phyloP scores from a whole-genome alignment of 129 eudicot species.

The Pittosporum tobira region DNA sequence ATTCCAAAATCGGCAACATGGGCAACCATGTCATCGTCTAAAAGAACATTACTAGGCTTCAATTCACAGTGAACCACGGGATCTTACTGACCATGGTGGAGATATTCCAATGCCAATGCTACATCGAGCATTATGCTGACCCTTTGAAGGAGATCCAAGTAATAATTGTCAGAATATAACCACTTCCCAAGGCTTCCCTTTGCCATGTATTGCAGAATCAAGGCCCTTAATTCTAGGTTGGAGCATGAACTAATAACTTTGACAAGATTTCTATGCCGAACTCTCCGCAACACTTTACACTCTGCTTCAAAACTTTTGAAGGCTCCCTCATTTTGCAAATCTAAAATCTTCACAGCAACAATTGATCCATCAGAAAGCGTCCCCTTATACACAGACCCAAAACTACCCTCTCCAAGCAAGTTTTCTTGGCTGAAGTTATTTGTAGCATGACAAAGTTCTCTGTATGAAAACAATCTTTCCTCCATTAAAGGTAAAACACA shows the following conservation, averaged over 20 bases:
- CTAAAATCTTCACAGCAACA: slow-evolving; percentile 9
- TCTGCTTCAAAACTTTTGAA: slow-evolving; percentile 13
- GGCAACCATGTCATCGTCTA: slow-evolving; percentile 15
- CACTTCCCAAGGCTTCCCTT: slow-evolving; percentile 16
- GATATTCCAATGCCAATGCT: slow-evolving; percentile 12
- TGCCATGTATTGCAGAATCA: slow-evolving; percentile 12
- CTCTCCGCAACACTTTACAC: slow-evolving; percentile 3
- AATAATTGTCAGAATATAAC: slow-evolving; percentile 10
- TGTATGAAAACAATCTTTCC: not conserved
- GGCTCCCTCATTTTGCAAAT: slow-evolving; percentile 9
- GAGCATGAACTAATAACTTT: slow-evolving; percentile 15
- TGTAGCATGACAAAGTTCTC: slow-evolving; percentile 10
- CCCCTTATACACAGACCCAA: slow-evolving; percentile 10
- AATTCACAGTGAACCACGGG: slow-evolving; percentile 11
- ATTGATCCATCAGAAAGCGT: not conserved
- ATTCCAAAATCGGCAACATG: slow-evolving; percentile 17
- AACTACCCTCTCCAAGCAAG: slow-evolving; percentile 9
- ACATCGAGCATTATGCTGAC: slow-evolving; percentile 14
- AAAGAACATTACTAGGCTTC: slow-evolving; percentile 9
- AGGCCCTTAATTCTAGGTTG: slow-evolving; percentile 11
- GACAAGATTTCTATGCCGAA: slow-evolving; percentile 11
- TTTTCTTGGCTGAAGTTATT: slow-evolving; percentile 3
- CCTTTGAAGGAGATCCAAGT: slow-evolving; percentile 14
- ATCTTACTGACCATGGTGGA: slow-evolving; percentile 2
- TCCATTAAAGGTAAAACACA: not conserved